phyloP scores from a whole-genome alignment of 1,139 yeast genomes.

The Sugiyamaella japonica region DNA sequence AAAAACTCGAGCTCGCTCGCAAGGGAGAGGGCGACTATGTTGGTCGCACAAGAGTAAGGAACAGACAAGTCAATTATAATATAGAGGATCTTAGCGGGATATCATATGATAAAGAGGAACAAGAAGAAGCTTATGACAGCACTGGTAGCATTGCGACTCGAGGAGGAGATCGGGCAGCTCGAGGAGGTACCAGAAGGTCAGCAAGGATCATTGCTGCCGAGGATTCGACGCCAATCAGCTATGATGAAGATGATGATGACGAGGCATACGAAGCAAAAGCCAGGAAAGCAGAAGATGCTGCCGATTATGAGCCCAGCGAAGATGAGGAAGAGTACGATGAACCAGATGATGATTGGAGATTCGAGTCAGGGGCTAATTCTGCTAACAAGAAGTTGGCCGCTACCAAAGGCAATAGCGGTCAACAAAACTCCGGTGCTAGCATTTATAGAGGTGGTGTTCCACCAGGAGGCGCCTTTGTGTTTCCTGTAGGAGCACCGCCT shows the following conservation, averaged over 20 bases:
- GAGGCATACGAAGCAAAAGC: neutral
- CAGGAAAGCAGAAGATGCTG: constrained; percentile 16
- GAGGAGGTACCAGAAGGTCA: constrained; percentile 17
- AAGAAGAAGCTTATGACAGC: constrained; percentile 31
- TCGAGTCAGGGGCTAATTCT: neutral
- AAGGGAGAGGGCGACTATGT: constrained; percentile 38
- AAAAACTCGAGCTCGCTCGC: constrained; percentile 31
- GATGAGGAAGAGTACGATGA: constrained; percentile 10
- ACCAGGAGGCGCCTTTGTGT: constrained; percentile 7
- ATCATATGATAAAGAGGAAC: constrained; percentile 22
- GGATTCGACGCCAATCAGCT: constrained; percentile 4
- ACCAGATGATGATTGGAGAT: constrained; percentile 4
- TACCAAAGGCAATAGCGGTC: neutral
- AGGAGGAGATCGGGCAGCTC: neutral
- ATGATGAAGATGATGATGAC: constrained; percentile 17
- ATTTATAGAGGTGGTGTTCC: neutral
- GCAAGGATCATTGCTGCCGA: constrained; percentile 20
- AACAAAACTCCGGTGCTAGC: neutral
- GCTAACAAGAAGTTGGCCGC: neutral
- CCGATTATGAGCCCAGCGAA: constrained; percentile 17
- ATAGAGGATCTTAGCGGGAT: constrained; percentile 26
- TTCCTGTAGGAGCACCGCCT: constrained; percentile 3
- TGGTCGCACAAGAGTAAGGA: constrained; percentile 41
- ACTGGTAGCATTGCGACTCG: constrained; percentile 8
- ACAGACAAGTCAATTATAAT: constrained; percentile 38